Evolutionary conservation across 129 eudicot genomes (phyloP), one percentile per base, ranked within the genome.

Genomic region (Ambrosia trifida): DNA sequence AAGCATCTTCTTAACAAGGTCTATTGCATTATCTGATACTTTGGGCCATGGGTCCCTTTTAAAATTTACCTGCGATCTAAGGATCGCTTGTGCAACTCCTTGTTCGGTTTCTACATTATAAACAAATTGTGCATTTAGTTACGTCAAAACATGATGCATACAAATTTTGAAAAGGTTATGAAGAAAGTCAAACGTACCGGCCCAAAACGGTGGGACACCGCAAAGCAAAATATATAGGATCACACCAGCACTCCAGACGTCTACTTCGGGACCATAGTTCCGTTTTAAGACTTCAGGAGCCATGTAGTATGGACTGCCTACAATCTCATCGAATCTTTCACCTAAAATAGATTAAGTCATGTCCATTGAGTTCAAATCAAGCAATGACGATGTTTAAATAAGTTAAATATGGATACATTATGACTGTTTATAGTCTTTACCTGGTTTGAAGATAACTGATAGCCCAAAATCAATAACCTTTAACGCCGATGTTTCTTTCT

Each of bases 131-230:
- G 19, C 14, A 9, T 43, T 52, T 16, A 58, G 41, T 10, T 18
- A 20, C 38, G 43, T 13, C 45, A 61, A 32, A 51, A 5, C 44
- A 61, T 53, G 7, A 12, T 56, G 61, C 46, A 32, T 3, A 46
- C 30, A 38, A 4, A 54, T 69, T 51, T 33, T 52, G 72, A 6
- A 2, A 53, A 57, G 43, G 64, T 40, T 11, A 33, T 33, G 16
- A 32, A 32, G 24, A 32, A 3, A 32, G 28, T 33, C 57, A 49
- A 56, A 83, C 85, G 33, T 13, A 89, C 96, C 96, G 47, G 96
- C 95, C 97, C 97, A 90, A 83, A 90, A 90, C 30, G 97, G 97
- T 30, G 97, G 97, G 70, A 90, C 84, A 31, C 97, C 97, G 68
- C 95, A 90, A 47, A 90, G 88, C 80, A 90, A 83, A 66, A 90